These are phyloP conservation scores for Vaccinium darrowii DNA, from an alignment of 148 eudicot species.

Conservation along the genomic window DNA sequence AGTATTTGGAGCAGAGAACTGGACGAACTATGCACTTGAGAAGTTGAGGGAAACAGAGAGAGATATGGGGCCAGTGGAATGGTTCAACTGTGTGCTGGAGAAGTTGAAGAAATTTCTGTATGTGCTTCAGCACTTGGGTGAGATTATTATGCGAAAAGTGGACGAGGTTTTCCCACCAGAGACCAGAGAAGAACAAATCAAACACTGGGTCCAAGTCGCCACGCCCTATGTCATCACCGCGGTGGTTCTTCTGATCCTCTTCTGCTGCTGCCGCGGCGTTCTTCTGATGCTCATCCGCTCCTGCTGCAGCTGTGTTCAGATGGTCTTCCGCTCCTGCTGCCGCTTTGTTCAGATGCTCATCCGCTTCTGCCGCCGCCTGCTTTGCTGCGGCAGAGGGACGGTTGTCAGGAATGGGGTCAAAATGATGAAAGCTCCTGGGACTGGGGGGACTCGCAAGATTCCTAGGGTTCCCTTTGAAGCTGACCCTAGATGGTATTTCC, in stretches of 20 bases:
- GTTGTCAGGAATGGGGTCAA: neutral
- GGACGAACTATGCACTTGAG: neutral
- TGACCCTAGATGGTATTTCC: neutral
- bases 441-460: conserved; percentile 5
- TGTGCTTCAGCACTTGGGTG: neutral
- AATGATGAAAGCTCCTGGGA: conserved; percentile 38
- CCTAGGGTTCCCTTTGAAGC: conserved; percentile 13
- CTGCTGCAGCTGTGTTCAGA: too few species aligned
- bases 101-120: neutral
- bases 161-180: neutral
- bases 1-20: neutral
- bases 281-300: too few species aligned
- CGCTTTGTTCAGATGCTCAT: too few species aligned
- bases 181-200: neutral
- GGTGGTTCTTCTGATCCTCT: neutral
- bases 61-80: neutral
- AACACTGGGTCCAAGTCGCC: neutral
- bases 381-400: neutral
- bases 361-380: too few species aligned
- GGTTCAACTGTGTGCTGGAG: neutral
- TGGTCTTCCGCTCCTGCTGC: too few species aligned
- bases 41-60: neutral
- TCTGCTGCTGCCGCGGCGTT: neutral
- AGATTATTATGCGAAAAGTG: neutral
- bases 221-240: neutral